Base-by-base conservation (phyloP, 2,329 filamentous ascomycete genomes). In the Aspergillus pseudotamarii region DNA sequence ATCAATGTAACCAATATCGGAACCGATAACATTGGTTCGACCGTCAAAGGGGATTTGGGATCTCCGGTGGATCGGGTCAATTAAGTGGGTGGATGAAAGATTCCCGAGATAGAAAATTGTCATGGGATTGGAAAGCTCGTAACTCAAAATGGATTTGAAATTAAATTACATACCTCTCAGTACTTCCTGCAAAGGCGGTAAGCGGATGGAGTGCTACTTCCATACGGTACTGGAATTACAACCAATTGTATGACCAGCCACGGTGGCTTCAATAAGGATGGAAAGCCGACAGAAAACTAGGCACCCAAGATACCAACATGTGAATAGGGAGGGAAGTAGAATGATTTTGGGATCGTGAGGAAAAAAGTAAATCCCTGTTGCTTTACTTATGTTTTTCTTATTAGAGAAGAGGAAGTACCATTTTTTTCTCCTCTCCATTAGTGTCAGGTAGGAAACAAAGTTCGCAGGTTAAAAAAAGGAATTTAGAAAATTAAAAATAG, bases 261-360 rank as follows among this genome's bases (percentile, higher is more conserved):
- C 66, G 53, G 66, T 68, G 66, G 64, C 66, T 66, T 66, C 38
- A 59, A 60, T 50, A 51, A 57, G 57, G 63, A 62, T 59, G 59
- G 59, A 58, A 60, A 57, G 51, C 28, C 45, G 38, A 58, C 57
- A 55, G 21, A 19, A 43, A 50, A 57, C 58, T 65, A 65, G 58
- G 63, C 60, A 65, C 55, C 63, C 62, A 53, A 58, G 57, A 59
- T 63, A 64, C 34, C 45, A 43, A 51, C 30, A 55, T 50, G 30
- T 54, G 51, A 48, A 26, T 23, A n/a, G 34, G 43, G n/a, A 23
- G 23, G 41, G 48, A 38, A 28, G 23, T 28, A 36, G 23, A 48
- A 41, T n/a, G 19, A 4, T n/a, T 16, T 16, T 55, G 23, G 6
- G 23, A 54, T 14, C 36, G 21, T 34, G 23, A 54, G 19, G 23